Conservation (phyloP, 148 eudicot species). For the Rheum nobile region DNA sequence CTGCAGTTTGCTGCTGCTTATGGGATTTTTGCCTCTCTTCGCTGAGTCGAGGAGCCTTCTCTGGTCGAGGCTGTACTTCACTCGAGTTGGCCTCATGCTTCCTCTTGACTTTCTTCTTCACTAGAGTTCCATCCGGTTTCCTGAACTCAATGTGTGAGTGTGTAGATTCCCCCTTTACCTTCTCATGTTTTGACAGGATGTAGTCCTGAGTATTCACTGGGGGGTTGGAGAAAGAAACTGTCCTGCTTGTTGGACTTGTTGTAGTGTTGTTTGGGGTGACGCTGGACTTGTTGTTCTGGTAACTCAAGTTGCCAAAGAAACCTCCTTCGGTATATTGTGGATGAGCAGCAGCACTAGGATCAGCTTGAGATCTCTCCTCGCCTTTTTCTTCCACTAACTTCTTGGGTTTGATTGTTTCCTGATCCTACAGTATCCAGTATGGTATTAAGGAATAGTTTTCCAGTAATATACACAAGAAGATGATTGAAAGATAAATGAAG, state of each 20-base stretch:
- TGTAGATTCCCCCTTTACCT: slow-evolving; percentile 32
- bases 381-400: slow-evolving; percentile 29
- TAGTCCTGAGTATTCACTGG: slow-evolving; percentile 13
- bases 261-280: background rate
- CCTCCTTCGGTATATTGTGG: slow-evolving; percentile 24
- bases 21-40: slow-evolving; percentile 40
- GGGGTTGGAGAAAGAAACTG: slow-evolving; percentile 22
- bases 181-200: slow-evolving; percentile 51
- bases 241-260: slow-evolving; percentile 12
- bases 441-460: background rate
- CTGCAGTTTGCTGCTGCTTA: slow-evolving; percentile 21
- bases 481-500: background rate
- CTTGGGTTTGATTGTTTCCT: slow-evolving; percentile 59
- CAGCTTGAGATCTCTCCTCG: slow-evolving; percentile 34
- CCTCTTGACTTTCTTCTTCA: slow-evolving; percentile 67
- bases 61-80: slow-evolving; percentile 28
- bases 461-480: background rate
- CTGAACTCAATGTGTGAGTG: slow-evolving; percentile 17
- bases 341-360: slow-evolving; percentile 32
- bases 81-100: slow-evolving; percentile 34
- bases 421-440: slow-evolving; percentile 28
- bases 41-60: slow-evolving; percentile 28
- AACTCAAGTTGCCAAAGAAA: slow-evolving; percentile 22
- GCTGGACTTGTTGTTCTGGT: slow-evolving; percentile 15
- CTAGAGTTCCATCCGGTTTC: slow-evolving; percentile 18